These are phyloP conservation scores for Polyrhizophydium stewartii DNA, from an alignment of 371 early-diverging fungal species.

Conservation along the genomic window DNA sequence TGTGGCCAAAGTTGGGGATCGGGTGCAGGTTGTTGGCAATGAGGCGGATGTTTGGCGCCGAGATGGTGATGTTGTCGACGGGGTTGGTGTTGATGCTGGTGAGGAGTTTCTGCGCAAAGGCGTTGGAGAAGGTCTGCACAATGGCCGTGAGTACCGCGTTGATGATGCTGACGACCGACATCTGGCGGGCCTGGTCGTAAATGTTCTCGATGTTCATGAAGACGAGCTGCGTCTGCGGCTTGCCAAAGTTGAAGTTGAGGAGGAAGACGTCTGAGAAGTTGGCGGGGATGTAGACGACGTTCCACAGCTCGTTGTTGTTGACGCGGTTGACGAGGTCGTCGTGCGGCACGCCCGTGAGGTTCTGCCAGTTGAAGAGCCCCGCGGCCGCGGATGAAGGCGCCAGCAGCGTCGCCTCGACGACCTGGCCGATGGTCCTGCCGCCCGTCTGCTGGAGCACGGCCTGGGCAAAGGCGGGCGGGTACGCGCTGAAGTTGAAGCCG, in stretches of 20 bases:
- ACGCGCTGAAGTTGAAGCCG: slow-evolving; percentile 30
- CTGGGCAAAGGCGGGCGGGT: not conserved
- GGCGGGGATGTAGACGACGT: slow-evolving; percentile 37
- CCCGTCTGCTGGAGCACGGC: not conserved
- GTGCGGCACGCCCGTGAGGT: slow-evolving; percentile 19
- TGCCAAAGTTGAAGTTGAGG: slow-evolving; percentile 4
- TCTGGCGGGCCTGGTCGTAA: slow-evolving; percentile 15
- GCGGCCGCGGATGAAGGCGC: not conserved
- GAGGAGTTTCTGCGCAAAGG: slow-evolving; percentile 4
- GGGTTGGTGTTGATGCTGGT: slow-evolving; percentile 3
- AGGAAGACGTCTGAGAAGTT: slow-evolving; percentile 41
- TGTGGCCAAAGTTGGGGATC: slow-evolving; percentile 8
- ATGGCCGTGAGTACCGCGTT: slow-evolving; percentile 2
- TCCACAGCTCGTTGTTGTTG: slow-evolving; percentile 33
- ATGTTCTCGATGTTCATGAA: slow-evolving; percentile 5
- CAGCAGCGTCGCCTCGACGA: not conserved
- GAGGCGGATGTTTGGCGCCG: slow-evolving; percentile 5
- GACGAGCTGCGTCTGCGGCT: not conserved
- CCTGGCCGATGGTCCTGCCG: too few relatives aligned
- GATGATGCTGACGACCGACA: slow-evolving; percentile 6
- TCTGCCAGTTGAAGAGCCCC: slow-evolving; percentile 20
- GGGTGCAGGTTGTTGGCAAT: slow-evolving; percentile 6
- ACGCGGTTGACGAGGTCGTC: slow-evolving; percentile 23
- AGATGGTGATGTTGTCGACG: slow-evolving; percentile 7
- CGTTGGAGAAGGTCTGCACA: slow-evolving; percentile 1